Evolutionary conservation across 768 basidiomycete genomes (phyloP).

Genomic region (Gloeostereum incarnatum): DNA sequence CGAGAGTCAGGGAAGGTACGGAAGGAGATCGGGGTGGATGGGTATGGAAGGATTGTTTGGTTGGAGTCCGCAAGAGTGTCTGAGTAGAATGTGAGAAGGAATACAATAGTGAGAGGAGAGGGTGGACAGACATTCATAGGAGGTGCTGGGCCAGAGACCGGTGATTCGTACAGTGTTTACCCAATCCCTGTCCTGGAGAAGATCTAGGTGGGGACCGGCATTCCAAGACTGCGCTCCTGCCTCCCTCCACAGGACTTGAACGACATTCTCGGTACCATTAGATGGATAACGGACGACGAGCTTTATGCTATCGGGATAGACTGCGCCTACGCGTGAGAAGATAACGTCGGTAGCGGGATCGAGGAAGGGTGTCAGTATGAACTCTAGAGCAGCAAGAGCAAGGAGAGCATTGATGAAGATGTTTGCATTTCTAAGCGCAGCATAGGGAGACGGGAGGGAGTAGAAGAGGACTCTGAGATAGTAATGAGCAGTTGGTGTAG

Average conservation of each 20-base stretch:
- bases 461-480: conserved; percentile 12
- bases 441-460: conserved; percentile 19
- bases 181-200: conserved; percentile 45
- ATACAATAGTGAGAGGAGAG: conserved; percentile 2
- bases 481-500: background rate
- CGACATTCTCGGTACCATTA: conserved; percentile 18
- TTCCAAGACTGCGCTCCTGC: conserved; percentile 31
- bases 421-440: conserved; percentile 8
- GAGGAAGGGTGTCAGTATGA: conserved; percentile 43
- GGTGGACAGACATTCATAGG: conserved; percentile 54
- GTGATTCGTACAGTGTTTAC: conserved; percentile 40
- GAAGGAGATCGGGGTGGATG: conserved; percentile 44
- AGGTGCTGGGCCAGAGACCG: conserved; percentile 59
- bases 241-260: conserved; percentile 41
- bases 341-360: conserved; percentile 44
- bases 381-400: conserved; percentile 25
- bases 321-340: conserved; percentile 65
- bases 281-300: conserved; percentile 53
- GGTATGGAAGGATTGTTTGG: conserved; percentile 38
- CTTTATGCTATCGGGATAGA: conserved; percentile 55
- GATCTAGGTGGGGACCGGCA: conserved; percentile 39
- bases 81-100: conserved; percentile 12
- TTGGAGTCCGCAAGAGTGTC: conserved; percentile 34
- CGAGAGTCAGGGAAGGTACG: conserved; percentile 69
- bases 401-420: conserved; percentile 9